Base-by-base conservation (phyloP, 805 yeast genomes). In the Cyberlindnera saturnus region DNA sequence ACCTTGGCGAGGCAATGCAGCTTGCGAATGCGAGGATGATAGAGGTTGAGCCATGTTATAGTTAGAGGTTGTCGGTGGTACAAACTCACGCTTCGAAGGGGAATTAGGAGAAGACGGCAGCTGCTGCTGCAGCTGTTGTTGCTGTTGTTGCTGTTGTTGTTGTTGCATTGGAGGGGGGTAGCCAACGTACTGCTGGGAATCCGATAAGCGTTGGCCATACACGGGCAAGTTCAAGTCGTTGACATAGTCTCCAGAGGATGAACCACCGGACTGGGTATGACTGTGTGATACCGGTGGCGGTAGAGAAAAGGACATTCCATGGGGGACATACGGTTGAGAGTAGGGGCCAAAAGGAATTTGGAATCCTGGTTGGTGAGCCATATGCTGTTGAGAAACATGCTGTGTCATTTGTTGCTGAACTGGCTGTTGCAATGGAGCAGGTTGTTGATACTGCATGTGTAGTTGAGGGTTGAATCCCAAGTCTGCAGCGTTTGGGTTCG, bases 401-500 rank as follows among this genome's bases (percentile, higher is more conserved):
- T 39, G 33, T n/a, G 16, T 31, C 33, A 31, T 31, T 26, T 30
- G 38, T 15, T 39, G 41, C 19, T 19, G 34, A 13, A 17, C 23
- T 19, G 14, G 32, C 13, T 36, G 36, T 31, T 41, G 39, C 18
- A 30, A 23, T 10, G 19, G 36, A 15, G 28, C 32, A 15, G 23
- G 37, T 16, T 35, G 39, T 14, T 36, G 38, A 19, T 41, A 42
- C 15, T 34, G 43, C 32, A 41, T 38, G 28, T 20, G 28, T 10
- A 30, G 19, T 11, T 41, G 23, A 39, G 55, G 58, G 47, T 44
- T 53, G 55, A 37, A 48, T 2, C 49, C 51, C 16, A 48, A 31
- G 8, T 51, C 48, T 20, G 41, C 31, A 11, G 59, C 52, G 36
- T 46, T 46, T 26, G 60, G 51, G 36, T 47, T 49, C 11, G 54